phyloP scores from a whole-genome alignment of 1,284 basidiomycete genomes.

The Mycosarcoma mackinlayi region DNA sequence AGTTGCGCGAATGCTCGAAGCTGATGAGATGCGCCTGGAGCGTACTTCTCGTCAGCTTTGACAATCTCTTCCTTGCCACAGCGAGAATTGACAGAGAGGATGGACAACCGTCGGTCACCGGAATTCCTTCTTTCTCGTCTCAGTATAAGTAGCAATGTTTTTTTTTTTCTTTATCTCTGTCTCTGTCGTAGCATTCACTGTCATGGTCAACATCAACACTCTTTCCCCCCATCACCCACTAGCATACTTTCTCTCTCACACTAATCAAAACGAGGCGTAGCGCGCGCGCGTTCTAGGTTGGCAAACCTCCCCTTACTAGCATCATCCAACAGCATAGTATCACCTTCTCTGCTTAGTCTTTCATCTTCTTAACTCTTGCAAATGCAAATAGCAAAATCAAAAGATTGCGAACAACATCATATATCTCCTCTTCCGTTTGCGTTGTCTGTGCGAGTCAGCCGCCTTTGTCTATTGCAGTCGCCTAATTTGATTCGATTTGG shows the following conservation, averaged over 20 bases:
- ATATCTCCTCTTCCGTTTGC: not conserved
- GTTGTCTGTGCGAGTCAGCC: not conserved
- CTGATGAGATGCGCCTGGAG: conserved; percentile 25
- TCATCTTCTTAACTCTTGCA: conserved; percentile 25
- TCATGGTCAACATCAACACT: conserved; percentile 33
- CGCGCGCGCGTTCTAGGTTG: conserved; percentile 20
- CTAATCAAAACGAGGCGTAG: conserved; percentile 18
- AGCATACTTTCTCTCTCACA: conserved; percentile 16
- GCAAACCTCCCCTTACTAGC: conserved; percentile 16
- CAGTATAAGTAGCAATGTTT: conserved; percentile 26
- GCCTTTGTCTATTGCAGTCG: too few relatives aligned
- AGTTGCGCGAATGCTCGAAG: conserved; percentile 6
- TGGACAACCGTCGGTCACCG: conserved; percentile 49
- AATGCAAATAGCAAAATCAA: conserved; percentile 43
- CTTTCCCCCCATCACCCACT: conserved; percentile 4
- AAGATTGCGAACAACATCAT: conserved; percentile 33
- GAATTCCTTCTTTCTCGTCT: conserved; percentile 10
- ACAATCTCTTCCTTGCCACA: not conserved
- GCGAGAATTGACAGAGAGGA: not conserved
- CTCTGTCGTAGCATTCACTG: conserved; percentile 22
- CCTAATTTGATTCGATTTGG: not conserved
- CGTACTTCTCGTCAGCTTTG: conserved; percentile 7
- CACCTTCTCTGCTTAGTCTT: conserved; percentile 22
- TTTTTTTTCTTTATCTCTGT: conserved; percentile 20
- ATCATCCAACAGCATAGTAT: conserved; percentile 18